These are phyloP conservation scores for Discostella stelligera DNA, from an alignment of 352 stramenopile species.

Conservation along the genomic window DNA sequence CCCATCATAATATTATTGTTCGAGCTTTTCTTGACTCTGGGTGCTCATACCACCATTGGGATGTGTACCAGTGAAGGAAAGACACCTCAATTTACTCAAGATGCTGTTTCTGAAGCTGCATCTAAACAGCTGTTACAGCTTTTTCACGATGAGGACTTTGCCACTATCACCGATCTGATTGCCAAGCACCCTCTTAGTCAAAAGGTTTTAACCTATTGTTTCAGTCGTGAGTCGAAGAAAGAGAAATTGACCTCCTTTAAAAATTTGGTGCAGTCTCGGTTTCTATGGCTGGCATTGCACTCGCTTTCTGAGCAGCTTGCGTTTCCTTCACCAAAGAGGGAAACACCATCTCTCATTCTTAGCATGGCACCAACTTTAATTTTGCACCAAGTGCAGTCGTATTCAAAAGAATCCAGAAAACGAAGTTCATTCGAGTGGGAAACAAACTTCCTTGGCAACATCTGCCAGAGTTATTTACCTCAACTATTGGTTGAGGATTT, in stretches of 20 bases:
- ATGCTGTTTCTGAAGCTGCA: conserved; percentile 30
- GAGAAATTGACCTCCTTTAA: neutral
- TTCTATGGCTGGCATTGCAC: conserved; percentile 47
- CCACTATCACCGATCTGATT: conserved; percentile 23
- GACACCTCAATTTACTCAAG: conserved; percentile 2
- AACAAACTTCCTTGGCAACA: conserved; percentile 29
- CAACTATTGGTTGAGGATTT: conserved; percentile 9
- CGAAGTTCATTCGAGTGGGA: conserved; percentile 31
- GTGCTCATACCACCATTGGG: conserved; percentile 26
- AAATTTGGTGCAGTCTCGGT: conserved; percentile 21
- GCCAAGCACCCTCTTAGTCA: conserved; percentile 18
- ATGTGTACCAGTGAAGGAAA: neutral
- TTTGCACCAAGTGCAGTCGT: conserved; percentile 40
- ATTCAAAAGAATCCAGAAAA: conserved; percentile 44
- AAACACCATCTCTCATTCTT: conserved; percentile 1
- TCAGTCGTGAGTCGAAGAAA: conserved; percentile 11
- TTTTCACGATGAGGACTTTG: conserved; percentile 7
- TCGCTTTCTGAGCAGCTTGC: conserved; percentile 32
- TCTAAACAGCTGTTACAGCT: conserved; percentile 28
- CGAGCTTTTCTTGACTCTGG: conserved; percentile 36
- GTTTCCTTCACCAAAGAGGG: neutral
- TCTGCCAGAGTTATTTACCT: conserved; percentile 28
- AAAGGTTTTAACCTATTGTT: conserved; percentile 29
- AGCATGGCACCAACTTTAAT: conserved; percentile 27
- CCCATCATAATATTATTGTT: conserved; percentile 22